Evolutionary conservation across 768 basidiomycete genomes (phyloP), one percentile per base, ranked within the genome.

Genomic region (Xerocomellus dryophilus): DNA sequence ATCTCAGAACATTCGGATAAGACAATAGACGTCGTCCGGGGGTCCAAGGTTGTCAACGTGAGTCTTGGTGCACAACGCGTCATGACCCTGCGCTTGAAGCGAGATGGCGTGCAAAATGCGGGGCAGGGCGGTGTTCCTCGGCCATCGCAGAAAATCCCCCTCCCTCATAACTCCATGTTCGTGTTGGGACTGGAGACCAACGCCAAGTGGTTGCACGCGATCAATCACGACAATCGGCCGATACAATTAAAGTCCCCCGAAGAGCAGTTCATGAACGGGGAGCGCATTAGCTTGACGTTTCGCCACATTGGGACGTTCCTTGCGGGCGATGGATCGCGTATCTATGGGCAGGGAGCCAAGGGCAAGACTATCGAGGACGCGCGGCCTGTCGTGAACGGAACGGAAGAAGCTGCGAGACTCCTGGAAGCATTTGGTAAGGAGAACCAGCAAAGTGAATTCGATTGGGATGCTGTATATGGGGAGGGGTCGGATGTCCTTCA

Each of bases 1-100:
- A 92, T 92, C 57, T 90, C 89, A 0, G 89, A 91, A 61, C 90
- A 93, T 67, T 88, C 87, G 0, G 90, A 93, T 69, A 93, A 93
- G 72, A 93, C 90, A 6, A 80, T 92, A 60, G 90, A 93, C 66
- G 80, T 93, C 58, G 81, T 85, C 5, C 81, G 77, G 14, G 85
- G 82, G 31, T 87, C 88, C 7, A 82, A 76, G 50, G 86, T 92
- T 58, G 87, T 89, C 55, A 93, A 93, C 54, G 85, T 92, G 57
- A 88, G 86, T 61, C 74, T 92, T 14, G 90, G 90, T 7, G 88
- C 90, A 2, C 82, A 86, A 66, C 81, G 90, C 32, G 73, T 78
- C 17, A 91, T 92, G 88, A 85, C 81, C 0, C 76, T 92, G n/a
- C 79, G 83, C 23, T 66, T 78, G 44, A 90, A 90, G 67, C 81